Evolutionary conservation across 805 yeast species (phyloP).

Genomic region (Saturnispora halmiae): DNA sequence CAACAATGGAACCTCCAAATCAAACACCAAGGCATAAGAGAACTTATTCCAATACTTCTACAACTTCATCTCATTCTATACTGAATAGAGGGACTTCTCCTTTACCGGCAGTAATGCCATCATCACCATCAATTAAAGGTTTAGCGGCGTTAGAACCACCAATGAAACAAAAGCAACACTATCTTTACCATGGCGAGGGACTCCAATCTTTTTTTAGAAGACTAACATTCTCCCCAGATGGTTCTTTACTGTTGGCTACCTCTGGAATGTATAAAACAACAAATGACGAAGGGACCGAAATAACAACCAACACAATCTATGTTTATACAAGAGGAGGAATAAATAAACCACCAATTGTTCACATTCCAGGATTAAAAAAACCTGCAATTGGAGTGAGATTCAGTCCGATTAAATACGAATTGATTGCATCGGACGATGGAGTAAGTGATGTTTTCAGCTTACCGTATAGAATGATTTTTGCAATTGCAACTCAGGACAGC

Average conservation of each 20-base stretch:
- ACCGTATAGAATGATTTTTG: conserved; percentile 78
- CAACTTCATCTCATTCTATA: conserved; percentile 25
- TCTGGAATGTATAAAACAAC: conserved; percentile 49
- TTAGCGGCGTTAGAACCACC: neutral
- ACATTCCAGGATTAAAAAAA: conserved; percentile 67
- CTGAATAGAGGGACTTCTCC: conserved; percentile 24
- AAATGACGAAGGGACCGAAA: conserved; percentile 10
- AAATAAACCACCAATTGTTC: conserved; percentile 58
- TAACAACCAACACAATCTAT: conserved; percentile 56
- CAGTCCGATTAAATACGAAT: conserved; percentile 51
- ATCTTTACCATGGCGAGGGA: conserved; percentile 75
- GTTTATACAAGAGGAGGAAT: conserved; percentile 68
- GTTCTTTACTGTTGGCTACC: conserved; percentile 67
- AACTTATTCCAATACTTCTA: conserved; percentile 33
- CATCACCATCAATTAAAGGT: conserved; percentile 19
- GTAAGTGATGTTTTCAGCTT: conserved; percentile 36
- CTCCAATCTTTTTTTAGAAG: conserved; percentile 86
- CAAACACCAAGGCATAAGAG: conserved; percentile 31
- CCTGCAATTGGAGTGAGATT: conserved; percentile 82
- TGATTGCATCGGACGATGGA: conserved; percentile 20
- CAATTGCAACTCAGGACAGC: conserved; percentile 87
- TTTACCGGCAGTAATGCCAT: conserved; percentile 38
- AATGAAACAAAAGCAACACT: conserved; percentile 29
- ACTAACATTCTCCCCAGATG: conserved; percentile 84
- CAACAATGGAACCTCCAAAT: conserved; percentile 26